Conservation (phyloP, 2,329 filamentous ascomycete species). For the Beauveria asiatica region DNA sequence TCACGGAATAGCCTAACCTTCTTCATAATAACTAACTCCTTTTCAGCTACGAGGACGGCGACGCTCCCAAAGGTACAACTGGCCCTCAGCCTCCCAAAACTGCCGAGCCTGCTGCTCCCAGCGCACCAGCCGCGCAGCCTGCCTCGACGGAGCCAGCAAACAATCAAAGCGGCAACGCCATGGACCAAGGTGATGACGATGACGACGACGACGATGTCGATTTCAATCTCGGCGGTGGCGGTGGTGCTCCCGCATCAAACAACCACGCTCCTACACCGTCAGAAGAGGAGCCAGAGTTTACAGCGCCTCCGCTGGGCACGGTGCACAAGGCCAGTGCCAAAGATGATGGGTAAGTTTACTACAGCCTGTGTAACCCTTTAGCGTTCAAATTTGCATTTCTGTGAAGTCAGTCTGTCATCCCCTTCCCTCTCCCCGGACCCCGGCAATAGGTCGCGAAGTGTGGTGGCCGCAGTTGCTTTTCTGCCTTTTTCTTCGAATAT, state of each 20-base stretch:
- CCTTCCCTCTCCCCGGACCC: background rate
- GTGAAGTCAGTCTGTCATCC: background rate
- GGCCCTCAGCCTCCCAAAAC: constrained; percentile 16
- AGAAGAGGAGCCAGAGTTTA: constrained; percentile 16
- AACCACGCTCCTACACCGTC: constrained; percentile 21
- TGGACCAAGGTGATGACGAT: constrained; percentile 41
- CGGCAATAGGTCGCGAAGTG: background rate
- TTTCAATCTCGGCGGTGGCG: constrained; percentile 52
- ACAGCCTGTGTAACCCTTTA: background rate
- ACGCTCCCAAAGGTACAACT: constrained; percentile 33
- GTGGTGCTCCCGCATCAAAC: constrained; percentile 26
- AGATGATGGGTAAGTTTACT: constrained; percentile 35
- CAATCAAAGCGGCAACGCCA: constrained; percentile 32
- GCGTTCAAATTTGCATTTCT: background rate
- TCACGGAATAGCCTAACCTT: background rate
- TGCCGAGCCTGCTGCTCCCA: constrained; percentile 1
- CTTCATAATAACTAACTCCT: background rate
- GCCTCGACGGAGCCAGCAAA: constrained; percentile 22
- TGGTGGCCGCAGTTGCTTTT: background rate
- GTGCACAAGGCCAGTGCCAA: constrained; percentile 55
- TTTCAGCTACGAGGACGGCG: constrained; percentile 58
- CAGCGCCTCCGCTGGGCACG: constrained; percentile 27
- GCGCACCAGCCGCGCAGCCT: constrained; percentile 18
- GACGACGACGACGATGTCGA: constrained; percentile 37
- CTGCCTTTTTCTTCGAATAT: background rate